Base-by-base conservation (phyloP, 805 yeast species). In the Candida xiaguanensis region DNA sequence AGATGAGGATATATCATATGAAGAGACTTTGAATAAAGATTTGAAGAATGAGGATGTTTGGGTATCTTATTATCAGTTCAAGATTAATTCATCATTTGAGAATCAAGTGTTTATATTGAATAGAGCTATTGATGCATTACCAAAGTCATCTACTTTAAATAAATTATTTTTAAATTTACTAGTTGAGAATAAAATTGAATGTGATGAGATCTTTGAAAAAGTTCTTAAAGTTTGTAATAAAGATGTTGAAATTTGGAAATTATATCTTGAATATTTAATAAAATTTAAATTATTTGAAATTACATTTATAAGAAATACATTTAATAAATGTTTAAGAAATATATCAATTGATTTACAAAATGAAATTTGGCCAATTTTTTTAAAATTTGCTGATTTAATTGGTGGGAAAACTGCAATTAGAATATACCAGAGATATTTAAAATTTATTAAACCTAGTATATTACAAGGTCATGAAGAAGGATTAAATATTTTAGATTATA, bases 111-210 rank as follows among this genome's bases (percentile, higher is more conserved):
- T 74, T 40, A 63, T 83, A 1, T 51, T 74, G 38, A 72, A 68
- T 41, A 55, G 93, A 52, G 81, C 85, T 0, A 69, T 75, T 12
- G 46, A 49, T 7, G 50, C 55, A 8, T 50, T 77, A 11, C 66
- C 64, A 6, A 53, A 74, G 36, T 74, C 79, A 2, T 70, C 70
- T 44, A 72, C 75, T 45, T 50, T 83, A 17, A 82, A 88, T 88
- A 57, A 59, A 40, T 30, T 55, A 8, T 79, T 77, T 47, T 46
- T 79, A 17, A 69, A 68, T 16, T 45, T 72, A 18, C 54, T 81
- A 18, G 44, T 65, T 0, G 55, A 53, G 2, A 26, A 41, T 13
- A 16, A n/a, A 18, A 18, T 27, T 23, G 67, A 43, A 72, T 61
- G 42, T 39, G 26, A 6, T 45, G 50, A 11, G 12, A 65, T 74